phyloP scores from a whole-genome alignment of 345 rosid genomes.

The Pugionium cornutum region DNA sequence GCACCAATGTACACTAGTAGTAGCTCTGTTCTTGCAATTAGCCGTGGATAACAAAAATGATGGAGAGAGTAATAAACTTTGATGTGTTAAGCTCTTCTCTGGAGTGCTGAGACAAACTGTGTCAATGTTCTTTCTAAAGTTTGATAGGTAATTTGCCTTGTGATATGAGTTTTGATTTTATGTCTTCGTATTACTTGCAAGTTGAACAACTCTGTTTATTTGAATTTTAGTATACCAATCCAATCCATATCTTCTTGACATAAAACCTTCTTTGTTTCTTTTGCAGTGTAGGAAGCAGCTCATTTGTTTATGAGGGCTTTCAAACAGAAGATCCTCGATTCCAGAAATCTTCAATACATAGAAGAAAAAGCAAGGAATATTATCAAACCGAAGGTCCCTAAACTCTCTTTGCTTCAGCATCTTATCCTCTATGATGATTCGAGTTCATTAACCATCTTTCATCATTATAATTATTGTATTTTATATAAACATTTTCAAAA shows the following conservation, averaged over 20 bases:
- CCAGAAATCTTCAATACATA: constrained; percentile 80
- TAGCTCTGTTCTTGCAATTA: constrained; percentile 85
- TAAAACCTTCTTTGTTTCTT: not conserved
- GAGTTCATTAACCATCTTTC: not conserved
- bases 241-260: not conserved
- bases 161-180: too few species aligned
- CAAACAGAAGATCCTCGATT: constrained; percentile 76
- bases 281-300: constrained; percentile 79
- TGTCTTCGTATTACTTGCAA: too few species aligned
- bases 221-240: too few species aligned
- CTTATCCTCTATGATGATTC: constrained; percentile 12
- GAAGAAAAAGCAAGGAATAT: constrained; percentile 82
- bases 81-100: too few species aligned
- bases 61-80: constrained; percentile 80
- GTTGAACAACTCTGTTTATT: too few species aligned
- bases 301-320: constrained; percentile 68
- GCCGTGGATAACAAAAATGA: constrained; percentile 80
- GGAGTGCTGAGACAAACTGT: too few species aligned
- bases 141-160: too few species aligned
- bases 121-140: too few species aligned
- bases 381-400: constrained; percentile 30
- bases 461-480: not conserved
- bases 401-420: constrained; percentile 9
- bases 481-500: too few species aligned
- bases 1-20: constrained; percentile 69